Conservation (phyloP, 139 green algal genomes). For the Spirogloea muscicola region DNA sequence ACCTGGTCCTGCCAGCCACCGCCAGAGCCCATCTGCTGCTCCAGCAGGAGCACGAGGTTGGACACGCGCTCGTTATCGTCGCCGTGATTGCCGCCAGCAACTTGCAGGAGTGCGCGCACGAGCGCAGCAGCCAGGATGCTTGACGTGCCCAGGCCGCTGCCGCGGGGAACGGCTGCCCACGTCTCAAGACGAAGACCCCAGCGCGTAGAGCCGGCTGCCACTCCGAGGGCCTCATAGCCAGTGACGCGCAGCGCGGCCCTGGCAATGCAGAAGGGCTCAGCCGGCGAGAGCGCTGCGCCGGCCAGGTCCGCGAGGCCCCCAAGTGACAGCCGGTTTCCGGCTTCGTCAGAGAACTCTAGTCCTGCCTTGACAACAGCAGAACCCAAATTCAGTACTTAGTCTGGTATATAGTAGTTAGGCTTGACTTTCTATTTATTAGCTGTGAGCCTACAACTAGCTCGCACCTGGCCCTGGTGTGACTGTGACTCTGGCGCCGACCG, state of each 20-base stretch:
- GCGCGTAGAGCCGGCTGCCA: too few species aligned
- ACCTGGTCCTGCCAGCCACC: conserved; percentile 54
- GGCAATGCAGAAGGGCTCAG: conserved; percentile 24
- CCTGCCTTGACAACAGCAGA: too few species aligned
- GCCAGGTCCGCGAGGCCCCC: too few species aligned
- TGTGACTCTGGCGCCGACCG: conserved; percentile 25
- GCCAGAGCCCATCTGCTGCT: conserved; percentile 49
- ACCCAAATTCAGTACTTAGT: too few species aligned
- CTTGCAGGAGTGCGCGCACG: conserved; percentile 31
- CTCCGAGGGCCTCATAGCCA: too few species aligned
- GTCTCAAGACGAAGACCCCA: conserved; percentile 32
- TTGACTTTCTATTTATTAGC: too few species aligned
- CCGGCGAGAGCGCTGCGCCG: conserved; percentile 4
- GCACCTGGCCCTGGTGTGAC: conserved; percentile 9
- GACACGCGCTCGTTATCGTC: conserved; percentile 25
- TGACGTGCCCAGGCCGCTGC: conserved; percentile 43
- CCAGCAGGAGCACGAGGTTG: conserved; percentile 44
- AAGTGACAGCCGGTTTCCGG: too few species aligned
- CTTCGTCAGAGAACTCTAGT: too few species aligned
- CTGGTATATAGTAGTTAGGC: too few species aligned
- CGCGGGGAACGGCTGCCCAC: conserved; percentile 36
- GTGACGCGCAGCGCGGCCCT: conserved; percentile 36
- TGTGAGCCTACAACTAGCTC: too few species aligned
- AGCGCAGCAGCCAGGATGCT: conserved; percentile 45
- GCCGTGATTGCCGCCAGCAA: too few species aligned